phyloP scores from a whole-genome alignment of 352 stramenopile genomes.

The Globisporangium megalacanthum region DNA sequence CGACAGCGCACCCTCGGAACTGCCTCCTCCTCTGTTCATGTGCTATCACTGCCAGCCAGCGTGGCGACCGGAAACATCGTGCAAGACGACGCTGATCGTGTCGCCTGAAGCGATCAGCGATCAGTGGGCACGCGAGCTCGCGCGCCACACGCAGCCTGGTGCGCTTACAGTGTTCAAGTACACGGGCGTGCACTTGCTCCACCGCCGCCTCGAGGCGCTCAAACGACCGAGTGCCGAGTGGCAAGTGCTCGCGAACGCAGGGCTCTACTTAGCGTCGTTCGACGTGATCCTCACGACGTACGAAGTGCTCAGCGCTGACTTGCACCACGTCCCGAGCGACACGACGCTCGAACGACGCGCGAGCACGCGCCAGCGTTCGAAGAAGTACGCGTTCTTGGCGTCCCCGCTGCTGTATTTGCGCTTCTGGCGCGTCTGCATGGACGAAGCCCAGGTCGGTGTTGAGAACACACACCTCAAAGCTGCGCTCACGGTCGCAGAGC shows the following conservation, averaged over 20 bases:
- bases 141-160: conserved; percentile 58
- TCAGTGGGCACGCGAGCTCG: conserved; percentile 89
- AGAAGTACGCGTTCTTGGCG: conserved; percentile 79
- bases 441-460: conserved; percentile 91
- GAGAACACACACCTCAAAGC: conserved; percentile 71
- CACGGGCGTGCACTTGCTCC: conserved; percentile 47
- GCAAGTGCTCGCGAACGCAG: conserved; percentile 40
- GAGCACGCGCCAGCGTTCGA: conserved; percentile 51
- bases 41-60: conserved; percentile 58
- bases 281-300: conserved; percentile 93
- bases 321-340: conserved; percentile 62
- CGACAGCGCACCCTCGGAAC: background rate
- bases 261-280: conserved; percentile 55
- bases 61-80: conserved; percentile 29
- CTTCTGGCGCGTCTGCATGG: conserved; percentile 90
- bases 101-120: conserved; percentile 86
- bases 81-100: conserved; percentile 90
- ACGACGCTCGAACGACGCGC: conserved; percentile 35
- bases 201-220: conserved; percentile 16
- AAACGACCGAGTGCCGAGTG: conserved; percentile 41
- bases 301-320: conserved; percentile 74
- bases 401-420: conserved; percentile 84
- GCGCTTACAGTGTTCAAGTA: conserved; percentile 51
- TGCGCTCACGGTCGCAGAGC: conserved; percentile 74
- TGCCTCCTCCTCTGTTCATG: conserved; percentile 25